Evolutionary conservation across 192 early-diverging fungal species (phyloP).

Genomic region (Dimargaris xerosporica): DNA sequence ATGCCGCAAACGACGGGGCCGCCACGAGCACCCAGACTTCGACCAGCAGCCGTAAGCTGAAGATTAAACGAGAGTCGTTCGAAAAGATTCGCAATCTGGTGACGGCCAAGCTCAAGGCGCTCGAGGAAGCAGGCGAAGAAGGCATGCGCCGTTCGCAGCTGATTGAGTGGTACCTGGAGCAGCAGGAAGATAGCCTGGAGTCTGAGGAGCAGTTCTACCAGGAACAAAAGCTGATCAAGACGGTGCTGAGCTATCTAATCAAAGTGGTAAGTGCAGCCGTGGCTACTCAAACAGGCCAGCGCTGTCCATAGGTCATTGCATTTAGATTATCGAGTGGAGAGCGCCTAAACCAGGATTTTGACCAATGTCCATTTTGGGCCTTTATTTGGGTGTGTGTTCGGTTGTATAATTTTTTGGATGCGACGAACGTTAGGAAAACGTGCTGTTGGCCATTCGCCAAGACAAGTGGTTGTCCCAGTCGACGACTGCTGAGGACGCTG

Average conservation of each 20-base stretch:
- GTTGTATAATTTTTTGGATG: no score
- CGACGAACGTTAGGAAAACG: no score
- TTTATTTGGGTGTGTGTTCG: no score
- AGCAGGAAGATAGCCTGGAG: conserved; percentile 42
- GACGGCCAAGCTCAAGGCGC: conserved; percentile 26
- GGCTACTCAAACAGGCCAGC: no score
- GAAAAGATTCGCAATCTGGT: conserved; percentile 36
- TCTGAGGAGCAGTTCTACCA: conserved; percentile 37
- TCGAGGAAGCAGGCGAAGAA: conserved; percentile 17
- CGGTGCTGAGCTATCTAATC: conserved; percentile 49
- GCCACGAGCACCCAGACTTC: conserved; percentile 15
- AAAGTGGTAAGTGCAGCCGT: no score
- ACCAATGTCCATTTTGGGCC: no score
- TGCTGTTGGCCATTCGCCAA: conserved; percentile 16
- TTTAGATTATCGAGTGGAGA: no score
- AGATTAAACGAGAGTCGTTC: conserved; percentile 42
- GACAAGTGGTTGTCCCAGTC: background rate
- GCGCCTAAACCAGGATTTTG: no score
- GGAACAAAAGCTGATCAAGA: conserved; percentile 45
- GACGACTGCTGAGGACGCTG: background rate
- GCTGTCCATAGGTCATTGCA: no score
- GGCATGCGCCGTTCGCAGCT: conserved; percentile 38
- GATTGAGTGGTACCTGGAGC: conserved; percentile 57
- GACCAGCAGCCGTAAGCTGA: conserved; percentile 23
- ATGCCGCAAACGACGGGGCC: conserved; percentile 14